These are phyloP conservation scores for Scenedesmus sp. DNA, from an alignment of 163 green algal species.

Conservation along the genomic window DNA sequence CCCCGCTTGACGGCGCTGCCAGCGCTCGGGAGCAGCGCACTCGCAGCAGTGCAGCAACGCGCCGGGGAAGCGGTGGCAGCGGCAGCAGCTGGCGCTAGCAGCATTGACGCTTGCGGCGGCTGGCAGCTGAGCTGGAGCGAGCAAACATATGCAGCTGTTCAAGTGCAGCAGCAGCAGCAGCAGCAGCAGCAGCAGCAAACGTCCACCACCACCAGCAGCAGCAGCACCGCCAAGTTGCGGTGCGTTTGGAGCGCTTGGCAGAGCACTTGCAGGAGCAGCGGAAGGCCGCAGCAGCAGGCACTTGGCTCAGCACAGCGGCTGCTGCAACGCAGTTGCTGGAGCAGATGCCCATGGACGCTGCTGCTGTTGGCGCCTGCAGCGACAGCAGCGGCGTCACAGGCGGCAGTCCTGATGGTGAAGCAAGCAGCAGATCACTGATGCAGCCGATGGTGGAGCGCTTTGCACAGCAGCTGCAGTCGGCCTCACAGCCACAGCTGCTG, in stretches of 20 bases:
- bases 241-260: background rate
- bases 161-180: conserved; percentile 38
- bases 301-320: background rate
- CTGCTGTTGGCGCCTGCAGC: background rate
- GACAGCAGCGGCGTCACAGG: too few species aligned
- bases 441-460: background rate
- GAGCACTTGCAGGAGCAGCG: conserved; percentile 26
- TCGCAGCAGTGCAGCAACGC: conserved; percentile 12
- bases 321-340: conserved; percentile 20
- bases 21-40: conserved; percentile 1
- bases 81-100: background rate
- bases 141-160: background rate
- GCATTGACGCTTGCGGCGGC: background rate
- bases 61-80: conserved; percentile 22
- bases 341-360: conserved; percentile 16
- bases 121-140: background rate
- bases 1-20: conserved; percentile 6
- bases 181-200: conserved; percentile 6
- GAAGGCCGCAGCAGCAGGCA: conserved; percentile 8
- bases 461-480: background rate
- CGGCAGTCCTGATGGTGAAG: background rate
- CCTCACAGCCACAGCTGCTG: conserved; percentile 2
- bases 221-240: background rate
- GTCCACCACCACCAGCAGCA: too few species aligned
- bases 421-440: background rate